Evolutionary conservation across 305 asterid species (phyloP), one percentile per base, ranked within the genome.

Genomic region (Solanum hybrid): DNA sequence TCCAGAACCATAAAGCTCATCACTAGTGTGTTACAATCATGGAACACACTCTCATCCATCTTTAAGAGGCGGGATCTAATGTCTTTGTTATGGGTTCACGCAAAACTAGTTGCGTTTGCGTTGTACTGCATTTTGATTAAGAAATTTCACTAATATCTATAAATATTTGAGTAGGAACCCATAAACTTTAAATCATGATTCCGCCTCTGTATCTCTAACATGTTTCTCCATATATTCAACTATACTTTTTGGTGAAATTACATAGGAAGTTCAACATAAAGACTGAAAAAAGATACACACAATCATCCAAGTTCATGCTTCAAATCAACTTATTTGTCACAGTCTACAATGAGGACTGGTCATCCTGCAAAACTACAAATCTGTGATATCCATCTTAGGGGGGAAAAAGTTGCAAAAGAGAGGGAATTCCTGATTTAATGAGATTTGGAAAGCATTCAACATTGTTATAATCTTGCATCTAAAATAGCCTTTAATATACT

Each of bases 261-360:
- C 1, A 51, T 57, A 84, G 12, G 76, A 84, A 72, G 39, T 51
- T 45, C 29, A 17, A 37, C 76, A 84, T 17, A 51, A 51, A 51
- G 27, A 33, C 24, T 84, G 88, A 84, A 84, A 84, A 84, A 29
- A 38, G 76, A 84, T 29, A 1, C 6, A 84, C 31, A 31, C 76
- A 84, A 31, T 51, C 88, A 51, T 84, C 76, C 38, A 32, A 84
- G 20, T 51, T 84, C 88, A 84, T 31, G 76, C 41, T 84, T 51
- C 41, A 84, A 84, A 37, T 17, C 75, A 51, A 84, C 76, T 27
- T 82, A 51, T 84, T 36, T 84, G 76, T 84, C 41, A 65, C 29
- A 29, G 41, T 83, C 87, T 83, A 83, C 87, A 84, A 84, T 51
- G 88, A 51, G 88, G 88, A 84, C 34, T 32, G 15, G 73, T 84